Conservation (phyloP, 78 protist species). For the Polysphondylium violaceum region DNA sequence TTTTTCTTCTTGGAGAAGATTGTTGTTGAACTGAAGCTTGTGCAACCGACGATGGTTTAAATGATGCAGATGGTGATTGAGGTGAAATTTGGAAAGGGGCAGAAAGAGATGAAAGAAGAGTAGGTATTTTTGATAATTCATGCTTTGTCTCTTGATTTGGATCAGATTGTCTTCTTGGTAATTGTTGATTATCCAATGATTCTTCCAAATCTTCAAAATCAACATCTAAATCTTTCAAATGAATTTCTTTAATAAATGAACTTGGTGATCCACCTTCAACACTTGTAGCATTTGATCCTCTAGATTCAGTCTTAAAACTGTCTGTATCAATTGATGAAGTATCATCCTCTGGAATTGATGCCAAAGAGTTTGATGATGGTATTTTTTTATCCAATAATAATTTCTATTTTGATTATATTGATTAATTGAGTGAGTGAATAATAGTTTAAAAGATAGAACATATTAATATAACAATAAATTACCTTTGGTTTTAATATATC, state of each 20-base stretch:
- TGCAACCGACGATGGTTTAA: neutral
- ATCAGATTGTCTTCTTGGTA: slow-evolving; percentile 50
- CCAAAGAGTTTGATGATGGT: slow-evolving; percentile 25
- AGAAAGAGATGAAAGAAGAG: slow-evolving; percentile 39
- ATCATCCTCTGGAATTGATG: slow-evolving; percentile 69
- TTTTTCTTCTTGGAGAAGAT: neutral
- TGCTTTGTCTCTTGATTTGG: slow-evolving; percentile 18
- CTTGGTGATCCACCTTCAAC: neutral
- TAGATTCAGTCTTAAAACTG: neutral
- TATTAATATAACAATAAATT: neutral
- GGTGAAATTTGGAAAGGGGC: slow-evolving; percentile 44
- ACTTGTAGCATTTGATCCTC: too few species aligned
- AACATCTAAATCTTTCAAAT: neutral
- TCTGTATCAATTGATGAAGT: neutral
- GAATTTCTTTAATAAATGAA: slow-evolving; percentile 13
- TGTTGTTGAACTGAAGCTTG: too few species aligned
- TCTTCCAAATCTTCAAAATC: slow-evolving; percentile 1
- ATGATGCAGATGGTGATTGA: neutral
- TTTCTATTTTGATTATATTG: slow-evolving; percentile 14
- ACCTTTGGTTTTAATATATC: slow-evolving; percentile 30
- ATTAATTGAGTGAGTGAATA: neutral
- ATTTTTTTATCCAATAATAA: slow-evolving; percentile 11
- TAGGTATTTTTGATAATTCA: neutral
- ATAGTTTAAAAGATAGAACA: neutral
- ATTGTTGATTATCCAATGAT: neutral